Base-by-base conservation (phyloP, 768 basidiomycete genomes). In the Leucogyrophana mollusca region DNA sequence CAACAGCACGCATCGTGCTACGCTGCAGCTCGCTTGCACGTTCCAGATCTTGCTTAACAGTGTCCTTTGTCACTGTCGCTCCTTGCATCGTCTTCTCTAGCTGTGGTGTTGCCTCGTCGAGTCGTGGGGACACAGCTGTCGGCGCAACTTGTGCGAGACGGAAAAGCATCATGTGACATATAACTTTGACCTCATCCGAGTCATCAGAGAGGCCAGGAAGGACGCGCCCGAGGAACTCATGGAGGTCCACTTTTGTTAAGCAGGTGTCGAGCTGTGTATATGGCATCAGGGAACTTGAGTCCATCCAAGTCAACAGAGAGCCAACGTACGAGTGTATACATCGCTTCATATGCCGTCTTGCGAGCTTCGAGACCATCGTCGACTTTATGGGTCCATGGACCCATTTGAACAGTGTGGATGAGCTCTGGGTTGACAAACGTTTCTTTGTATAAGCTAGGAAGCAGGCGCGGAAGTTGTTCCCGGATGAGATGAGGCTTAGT, bases 311-410 rank as follows among this genome's bases (percentile, higher is more conserved):
- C n/a, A n/a, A n/a, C n/a, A n/a, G n/a, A n/a, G n/a, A n/a, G 24
- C n/a, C 20, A 14, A 66, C 86, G 55, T 56, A 94, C 92, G 55
- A 98, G 67, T 16, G 94, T 96, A 62, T 96, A 94, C 74, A 97
- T 90, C 1, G 94, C 93, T 67, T 99, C 96, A 66, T 90, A 98
- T 2, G 96, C 95, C 0, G 91, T 94, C 76, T 97, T 98, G 48
- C 96, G 83, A 17, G 94, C 85, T 53, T 98, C 95, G 33, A 98
- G 75, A 39, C 96, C 96, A 53, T 98, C 94, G 57, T 99, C 96
- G 43, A 96, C 91, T 62, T 90, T 93, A 69, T 95, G 92, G 21
- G 87, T 90, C 93, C 93, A 96, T 2, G 94, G 93, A 17, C 94
- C 93, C 94, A 96, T 96, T 60, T 93, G 90, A 10, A 96, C 93